These are phyloP conservation scores for Zymoseptoria passerinii DNA, from an alignment of 2,329 filamentous ascomycete species.

Conservation along the genomic window DNA sequence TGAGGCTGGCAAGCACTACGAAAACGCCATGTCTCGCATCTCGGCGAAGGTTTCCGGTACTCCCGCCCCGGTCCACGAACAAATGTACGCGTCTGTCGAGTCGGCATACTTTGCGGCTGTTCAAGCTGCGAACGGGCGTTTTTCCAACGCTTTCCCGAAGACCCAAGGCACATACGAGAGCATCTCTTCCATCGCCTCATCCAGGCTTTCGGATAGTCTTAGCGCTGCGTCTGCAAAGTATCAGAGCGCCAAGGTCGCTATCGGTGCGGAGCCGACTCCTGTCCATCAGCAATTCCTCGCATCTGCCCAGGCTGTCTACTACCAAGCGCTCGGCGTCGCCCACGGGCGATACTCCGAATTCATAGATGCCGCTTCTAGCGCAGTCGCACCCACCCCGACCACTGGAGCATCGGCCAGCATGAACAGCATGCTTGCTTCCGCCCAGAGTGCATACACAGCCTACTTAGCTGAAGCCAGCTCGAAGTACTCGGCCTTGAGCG, in stretches of 20 bases:
- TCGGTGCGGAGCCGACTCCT: constrained; percentile 54
- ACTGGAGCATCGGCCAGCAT: constrained; percentile 61
- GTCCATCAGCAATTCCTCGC: constrained; percentile 48
- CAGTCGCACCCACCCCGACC: constrained; percentile 61
- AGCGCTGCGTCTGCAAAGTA: constrained; percentile 64
- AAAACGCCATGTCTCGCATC: constrained; percentile 57
- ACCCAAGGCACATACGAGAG: constrained; percentile 37
- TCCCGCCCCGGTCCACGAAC: constrained; percentile 59
- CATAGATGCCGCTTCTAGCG: constrained; percentile 60
- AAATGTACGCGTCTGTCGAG: constrained; percentile 61
- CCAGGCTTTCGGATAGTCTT: constrained; percentile 61
- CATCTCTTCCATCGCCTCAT: constrained; percentile 61
- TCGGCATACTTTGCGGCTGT: constrained; percentile 60
- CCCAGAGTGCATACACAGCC: constrained; percentile 34
- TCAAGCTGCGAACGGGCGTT: constrained; percentile 51
- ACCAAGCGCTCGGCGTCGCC: constrained; percentile 68
- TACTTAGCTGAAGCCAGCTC: constrained; percentile 28
- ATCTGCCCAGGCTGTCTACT: constrained; percentile 60
- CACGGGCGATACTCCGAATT: constrained; percentile 74
- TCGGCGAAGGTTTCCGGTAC: constrained; percentile 61
- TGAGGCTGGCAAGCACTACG: constrained; percentile 59
- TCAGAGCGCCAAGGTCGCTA: constrained; percentile 56
- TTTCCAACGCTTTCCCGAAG: constrained; percentile 44
- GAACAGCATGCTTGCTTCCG: constrained; percentile 40
- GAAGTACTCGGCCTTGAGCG: constrained; percentile 21